Evolutionary conservation across 306 rosid species (phyloP).

Genomic region (Quercus suber): DNA sequence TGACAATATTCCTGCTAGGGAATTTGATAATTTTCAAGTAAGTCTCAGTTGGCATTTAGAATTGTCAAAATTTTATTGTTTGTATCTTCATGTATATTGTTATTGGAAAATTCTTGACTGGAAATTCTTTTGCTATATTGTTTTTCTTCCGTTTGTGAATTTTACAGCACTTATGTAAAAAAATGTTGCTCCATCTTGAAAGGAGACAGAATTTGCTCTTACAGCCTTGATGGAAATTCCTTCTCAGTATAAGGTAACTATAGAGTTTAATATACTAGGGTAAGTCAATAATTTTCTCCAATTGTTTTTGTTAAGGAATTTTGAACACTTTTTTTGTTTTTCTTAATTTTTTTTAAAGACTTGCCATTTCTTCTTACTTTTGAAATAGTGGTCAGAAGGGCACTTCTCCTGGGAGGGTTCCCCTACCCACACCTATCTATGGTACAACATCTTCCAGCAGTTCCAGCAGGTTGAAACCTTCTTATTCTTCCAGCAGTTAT

Average conservation of each 20-base stretch:
- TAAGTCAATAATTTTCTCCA: slow-evolving; percentile 28
- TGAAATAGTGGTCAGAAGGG: slow-evolving; percentile 42
- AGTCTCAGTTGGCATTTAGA: slow-evolving; percentile 6
- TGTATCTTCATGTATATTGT: neutral
- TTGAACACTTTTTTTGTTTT: slow-evolving; percentile 2
- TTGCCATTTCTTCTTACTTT: slow-evolving; percentile 24
- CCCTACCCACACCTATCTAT: slow-evolving; percentile 70
- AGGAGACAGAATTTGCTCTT: slow-evolving; percentile 94
- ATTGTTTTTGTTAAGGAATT: slow-evolving; percentile 1
- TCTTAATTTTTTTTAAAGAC: neutral
- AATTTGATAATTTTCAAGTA: slow-evolving; percentile 93
- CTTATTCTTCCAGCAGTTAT: slow-evolving; percentile 35
- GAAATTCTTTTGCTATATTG: slow-evolving; percentile 12
- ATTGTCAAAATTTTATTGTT: neutral
- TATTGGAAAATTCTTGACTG: slow-evolving; percentile 13
- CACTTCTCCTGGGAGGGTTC: slow-evolving; percentile 60
- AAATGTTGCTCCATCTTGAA: slow-evolving; percentile 55
- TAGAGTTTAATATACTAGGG: slow-evolving; percentile 82
- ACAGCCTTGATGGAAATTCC: slow-evolving; percentile 97
- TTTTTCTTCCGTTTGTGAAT: slow-evolving; percentile 72
- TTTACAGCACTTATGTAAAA: slow-evolving; percentile 84
- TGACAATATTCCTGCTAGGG: slow-evolving; percentile 89
- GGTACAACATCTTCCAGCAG: slow-evolving; percentile 41
- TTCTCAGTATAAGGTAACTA: slow-evolving; percentile 86
- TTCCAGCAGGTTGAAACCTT: slow-evolving; percentile 43